phyloP scores from a whole-genome alignment of 2,329 filamentous ascomycete species.

The Dichotomopilus funicola region DNA sequence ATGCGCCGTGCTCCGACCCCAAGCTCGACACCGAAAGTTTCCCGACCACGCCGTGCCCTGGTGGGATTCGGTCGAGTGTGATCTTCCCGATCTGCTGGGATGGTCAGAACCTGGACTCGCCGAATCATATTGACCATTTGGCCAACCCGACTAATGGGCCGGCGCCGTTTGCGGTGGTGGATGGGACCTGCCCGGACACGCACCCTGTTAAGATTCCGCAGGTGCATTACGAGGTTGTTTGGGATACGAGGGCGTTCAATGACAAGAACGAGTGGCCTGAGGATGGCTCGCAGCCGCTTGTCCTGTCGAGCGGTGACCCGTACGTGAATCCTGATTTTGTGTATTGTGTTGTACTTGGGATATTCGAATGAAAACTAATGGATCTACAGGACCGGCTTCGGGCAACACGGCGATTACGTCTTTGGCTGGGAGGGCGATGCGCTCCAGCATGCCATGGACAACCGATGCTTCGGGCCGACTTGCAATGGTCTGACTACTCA shows the following conservation, averaged over 20 bases:
- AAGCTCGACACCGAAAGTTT: constrained; percentile 22
- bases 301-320: constrained; percentile 25
- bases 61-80: constrained; percentile 24
- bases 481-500: constrained; percentile 21
- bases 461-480: constrained; percentile 19
- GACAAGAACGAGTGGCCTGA: constrained; percentile 29
- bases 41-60: constrained; percentile 21
- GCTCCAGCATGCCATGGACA: constrained; percentile 29
- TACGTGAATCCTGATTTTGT: not conserved
- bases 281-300: constrained; percentile 29
- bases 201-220: constrained; percentile 25
- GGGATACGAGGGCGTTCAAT: constrained; percentile 28
- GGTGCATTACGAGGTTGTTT: constrained; percentile 33
- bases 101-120: constrained; percentile 37
- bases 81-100: constrained; percentile 38
- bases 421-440: constrained; percentile 31
- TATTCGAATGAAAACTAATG: not conserved
- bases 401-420: constrained; percentile 30
- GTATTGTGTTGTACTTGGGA: no score
- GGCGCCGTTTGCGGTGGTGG: constrained; percentile 31
- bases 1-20: constrained; percentile 19
- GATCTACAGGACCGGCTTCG: constrained; percentile 23
- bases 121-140: constrained; percentile 37
- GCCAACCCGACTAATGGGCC: constrained; percentile 35
- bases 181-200: constrained; percentile 26